Evolutionary conservation across 2,329 filamentous ascomycete species (phyloP), one percentile per base, ranked within the genome.

Genomic region (Microsporum ferrugineum): DNA sequence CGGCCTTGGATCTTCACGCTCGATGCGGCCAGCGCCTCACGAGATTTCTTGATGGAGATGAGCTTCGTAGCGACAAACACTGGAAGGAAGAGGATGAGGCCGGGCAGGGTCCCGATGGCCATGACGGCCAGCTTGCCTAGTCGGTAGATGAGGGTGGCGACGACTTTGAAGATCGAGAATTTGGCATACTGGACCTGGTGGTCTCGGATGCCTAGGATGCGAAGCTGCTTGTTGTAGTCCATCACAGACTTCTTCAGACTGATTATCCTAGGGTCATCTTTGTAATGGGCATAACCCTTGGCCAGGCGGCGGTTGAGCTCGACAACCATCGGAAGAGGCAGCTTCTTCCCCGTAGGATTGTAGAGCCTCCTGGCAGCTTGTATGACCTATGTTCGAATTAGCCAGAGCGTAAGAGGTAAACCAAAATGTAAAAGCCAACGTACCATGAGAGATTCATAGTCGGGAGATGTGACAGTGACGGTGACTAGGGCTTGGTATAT

Each of bases 381-480:
- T 62, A 97, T 95, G 67, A 95, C 82, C 81, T 84, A 49, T 49
- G 56, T 59, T 63, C 80, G 65, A 71, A 2, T 59, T 49, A 59
- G 41, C 58, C 57, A 36, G 38, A 31, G 53, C 45, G 39, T 17
- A 23, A 23, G 3, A 45, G 3, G 10, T 51, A 17, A 33, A 17
- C 17, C 38, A 53, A 17, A 57, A 47, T 41, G 39, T 23, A 2
- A 41, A 23, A 33, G 17, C n/a, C 57, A 53, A 70, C 74, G 45
- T 71, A 84, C 82, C 91, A 96, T 96, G 27, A 97, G 80, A 2
- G 92, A 97, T 69, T 97, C 92, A 74, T 96, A 96, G 74, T 97
- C 90, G 2, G 92, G 91, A 41, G 89, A 86, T 12, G 89, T 92
- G 43, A 96, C 91, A 2, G 92, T 97, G 61, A 97, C 94, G 2